Evolutionary conservation across 129 eudicot species (phyloP), one percentile per base, ranked within the genome.

Genomic region (Chrysanthemum seticuspe): DNA sequence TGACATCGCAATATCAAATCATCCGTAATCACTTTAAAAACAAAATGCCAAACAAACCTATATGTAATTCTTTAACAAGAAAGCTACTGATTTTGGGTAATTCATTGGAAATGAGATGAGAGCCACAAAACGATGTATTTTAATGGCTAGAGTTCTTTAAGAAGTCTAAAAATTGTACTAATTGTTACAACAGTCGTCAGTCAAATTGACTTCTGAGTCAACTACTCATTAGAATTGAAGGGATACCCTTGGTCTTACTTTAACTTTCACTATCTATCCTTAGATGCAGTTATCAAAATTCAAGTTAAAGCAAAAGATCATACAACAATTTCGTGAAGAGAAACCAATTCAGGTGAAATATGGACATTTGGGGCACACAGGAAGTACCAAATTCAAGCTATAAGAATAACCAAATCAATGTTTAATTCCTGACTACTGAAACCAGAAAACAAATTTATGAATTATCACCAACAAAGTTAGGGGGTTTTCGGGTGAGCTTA

Each of bases 141-240:
- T 55, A 65, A 74, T 40, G 66, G 66, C 73, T 55, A 65, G 5
- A 11, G 0, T 44, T 34, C 63, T 55, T 70, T 5, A 48, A 44
- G 11, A 66, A 14, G 52, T 56, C 51, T 25, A 74, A 16, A 16
- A 53, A 12, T 21, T 3, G 7, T 63, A 18, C 58, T 44, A 66
- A 55, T 45, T 55, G 72, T 64, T 34, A 19, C 72, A 74, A 65
- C n/a, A n/a, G n/a, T n/a, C n/a, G n/a, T n/a, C 15, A 61, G 13
- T 49, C 4, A 31, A 10, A 23, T 29, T 40, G 34, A 53, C 57
- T 53, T 62, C 18, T 6, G 9, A 29, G 25, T 51, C 62, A 6
- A 51, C 70, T 64, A 52, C 14, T 65, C 49, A 66, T 54, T 31
- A 51, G 40, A 74, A 29, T 15, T 16, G 13, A 25, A 45, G 44